These are phyloP conservation scores for Marasmius tenuissimus DNA, from an alignment of 1,284 basidiomycete species.

Conservation along the genomic window DNA sequence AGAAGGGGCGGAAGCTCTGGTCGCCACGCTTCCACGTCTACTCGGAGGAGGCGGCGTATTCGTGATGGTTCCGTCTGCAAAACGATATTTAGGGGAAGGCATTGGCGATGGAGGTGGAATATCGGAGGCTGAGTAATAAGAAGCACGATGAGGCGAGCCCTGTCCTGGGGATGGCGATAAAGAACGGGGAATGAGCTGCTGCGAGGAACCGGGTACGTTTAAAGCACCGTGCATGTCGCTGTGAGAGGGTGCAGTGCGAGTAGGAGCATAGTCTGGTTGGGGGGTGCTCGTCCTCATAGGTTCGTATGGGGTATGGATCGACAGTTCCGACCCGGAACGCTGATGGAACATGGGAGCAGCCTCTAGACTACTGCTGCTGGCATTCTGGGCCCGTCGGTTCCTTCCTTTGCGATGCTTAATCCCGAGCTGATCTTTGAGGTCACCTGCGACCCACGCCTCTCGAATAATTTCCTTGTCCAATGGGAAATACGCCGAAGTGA, in stretches of 20 bases:
- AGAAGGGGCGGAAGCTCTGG: neutral
- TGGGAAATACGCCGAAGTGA: constrained; percentile 66
- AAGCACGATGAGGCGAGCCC: constrained; percentile 24
- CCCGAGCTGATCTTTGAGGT: constrained; percentile 82
- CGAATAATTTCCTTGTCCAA: constrained; percentile 85
- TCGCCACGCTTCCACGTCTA: neutral
- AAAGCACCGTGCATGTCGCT: constrained; percentile 21
- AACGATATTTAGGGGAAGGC: constrained; percentile 14
- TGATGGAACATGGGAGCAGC: constrained; percentile 68
- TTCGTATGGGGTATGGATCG: constrained; percentile 43
- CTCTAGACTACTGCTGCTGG: constrained; percentile 42
- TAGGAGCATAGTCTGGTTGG: constrained; percentile 32
- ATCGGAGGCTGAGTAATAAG: constrained; percentile 74
- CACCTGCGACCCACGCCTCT: constrained; percentile 86
- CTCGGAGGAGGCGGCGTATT: neutral
- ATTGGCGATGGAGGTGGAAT: constrained; percentile 54
- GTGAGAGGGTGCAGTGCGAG: constrained; percentile 33
- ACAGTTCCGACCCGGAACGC: constrained; percentile 63
- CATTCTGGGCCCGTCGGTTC: constrained; percentile 33
- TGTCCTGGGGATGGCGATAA: constrained; percentile 5
- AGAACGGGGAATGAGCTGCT: neutral
- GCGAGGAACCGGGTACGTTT: neutral
- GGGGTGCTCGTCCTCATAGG: constrained; percentile 35
- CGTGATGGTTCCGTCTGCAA: neutral
- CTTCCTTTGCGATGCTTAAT: constrained; percentile 58